Evolutionary conservation across 495 filamentous ascomycete genomes (phyloP), one percentile per base, ranked within the genome.

Genomic region (Hypoxylon lienhwacheense): DNA sequence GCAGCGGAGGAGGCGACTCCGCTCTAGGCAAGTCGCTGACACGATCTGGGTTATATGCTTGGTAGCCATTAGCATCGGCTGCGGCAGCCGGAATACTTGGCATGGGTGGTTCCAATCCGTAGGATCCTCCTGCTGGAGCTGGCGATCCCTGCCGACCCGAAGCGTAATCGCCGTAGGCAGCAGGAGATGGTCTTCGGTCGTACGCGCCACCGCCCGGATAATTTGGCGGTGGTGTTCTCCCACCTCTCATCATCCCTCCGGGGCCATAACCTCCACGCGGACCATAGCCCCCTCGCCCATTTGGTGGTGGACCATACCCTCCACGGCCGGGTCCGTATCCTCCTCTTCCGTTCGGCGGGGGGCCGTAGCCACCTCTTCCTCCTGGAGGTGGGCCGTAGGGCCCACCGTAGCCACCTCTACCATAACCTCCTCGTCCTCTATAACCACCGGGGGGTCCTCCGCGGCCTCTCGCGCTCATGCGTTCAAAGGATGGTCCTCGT

Each of bases 1-100:
- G 83, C 58, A 87, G 69, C 4, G 86, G 86, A 5, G 84, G 84
- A 4, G 85, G 84, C 12, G 85, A 84, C 45, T 82, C 79, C 5
- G 79, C 79, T 42, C 79, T 69, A 6, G 80, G 75, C 14, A 81
- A 65, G 32, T 63, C 54, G 15, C 69, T 65, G 2, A 58, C 58
- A 19, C 66, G 54, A 5, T 72, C 66, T 2, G 71, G 70, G 17
- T 70, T 70, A 47, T 79, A 82, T 7, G 75, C 60, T 35, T 67
- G 59, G 40, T 72, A 80, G 33, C 59, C 60, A 19, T 56, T 61
- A 8, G 60, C 32, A 15, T 59, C 66, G 6, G 61, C 19, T 40
- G 37, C 22, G 8, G 31, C 52, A 8, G 55, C 34, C 25, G 72
- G 47, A 11, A 66, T 37, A 32, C 55, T 71, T 14, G 66, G 62